Conservation (phyloP, 192 early-diverging fungal genomes). For the Coemansia sp. region DNA sequence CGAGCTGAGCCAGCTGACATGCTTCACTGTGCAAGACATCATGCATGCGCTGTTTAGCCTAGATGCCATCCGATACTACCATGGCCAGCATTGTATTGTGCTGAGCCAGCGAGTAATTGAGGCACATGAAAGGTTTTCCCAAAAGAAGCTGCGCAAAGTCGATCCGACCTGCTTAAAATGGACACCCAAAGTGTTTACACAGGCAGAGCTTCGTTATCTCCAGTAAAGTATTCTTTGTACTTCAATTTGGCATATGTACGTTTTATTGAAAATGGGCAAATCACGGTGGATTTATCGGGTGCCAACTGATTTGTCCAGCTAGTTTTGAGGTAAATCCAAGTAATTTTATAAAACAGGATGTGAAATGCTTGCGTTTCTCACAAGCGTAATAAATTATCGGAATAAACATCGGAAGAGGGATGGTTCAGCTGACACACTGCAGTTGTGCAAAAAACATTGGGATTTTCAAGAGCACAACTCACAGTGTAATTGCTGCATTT, state of each 20-base stretch:
- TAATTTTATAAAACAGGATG: too few relatives aligned
- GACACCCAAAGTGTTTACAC: conserved; percentile 77
- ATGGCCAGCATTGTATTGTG: conserved; percentile 85
- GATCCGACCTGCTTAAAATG: conserved; percentile 75
- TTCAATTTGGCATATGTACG: conserved; percentile 2
- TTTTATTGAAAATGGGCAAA: too few relatives aligned
- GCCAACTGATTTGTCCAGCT: too few relatives aligned
- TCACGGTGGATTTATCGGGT: too few relatives aligned
- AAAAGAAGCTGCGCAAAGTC: conserved; percentile 78
- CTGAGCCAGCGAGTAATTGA: conserved; percentile 83
- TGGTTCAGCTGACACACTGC: too few relatives aligned
- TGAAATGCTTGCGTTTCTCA: too few relatives aligned
- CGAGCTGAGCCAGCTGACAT: conserved; percentile 81
- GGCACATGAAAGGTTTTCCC: conserved; percentile 70
- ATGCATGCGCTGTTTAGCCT: conserved; percentile 85
- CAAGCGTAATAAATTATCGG: too few relatives aligned
- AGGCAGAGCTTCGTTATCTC: conserved; percentile 70
- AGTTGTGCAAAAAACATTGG: too few relatives aligned
- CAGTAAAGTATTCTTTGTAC: conserved; percentile 46
- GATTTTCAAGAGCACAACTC: too few relatives aligned
- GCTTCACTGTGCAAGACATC: conserved; percentile 87
- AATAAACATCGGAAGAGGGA: too few relatives aligned
- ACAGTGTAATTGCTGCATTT: too few relatives aligned
- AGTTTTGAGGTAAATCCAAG: too few relatives aligned
- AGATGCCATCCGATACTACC: conserved; percentile 87